These are phyloP conservation scores for Sporobolomyces roseus DNA, from an alignment of 768 basidiomycete genomes.

Conservation along the genomic window DNA sequence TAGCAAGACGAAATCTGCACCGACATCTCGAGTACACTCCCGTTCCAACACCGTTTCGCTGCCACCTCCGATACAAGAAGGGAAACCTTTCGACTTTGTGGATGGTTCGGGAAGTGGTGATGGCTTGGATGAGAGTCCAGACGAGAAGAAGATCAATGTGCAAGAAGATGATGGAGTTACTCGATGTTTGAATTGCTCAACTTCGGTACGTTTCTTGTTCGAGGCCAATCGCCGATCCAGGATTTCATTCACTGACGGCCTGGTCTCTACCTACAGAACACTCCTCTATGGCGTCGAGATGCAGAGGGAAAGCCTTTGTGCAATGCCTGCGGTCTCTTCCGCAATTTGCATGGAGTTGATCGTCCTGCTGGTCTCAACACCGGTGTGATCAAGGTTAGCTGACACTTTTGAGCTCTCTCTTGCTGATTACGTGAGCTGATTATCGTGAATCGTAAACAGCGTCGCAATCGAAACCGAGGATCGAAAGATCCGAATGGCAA, in stretches of 20 bases:
- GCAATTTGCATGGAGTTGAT: conserved; percentile 45
- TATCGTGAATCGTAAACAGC: conserved; percentile 5
- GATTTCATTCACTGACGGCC: neutral
- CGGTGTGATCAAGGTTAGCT: conserved; percentile 43
- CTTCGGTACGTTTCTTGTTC: conserved; percentile 30
- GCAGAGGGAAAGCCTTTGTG: conserved; percentile 44
- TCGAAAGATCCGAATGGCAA: conserved; percentile 32
- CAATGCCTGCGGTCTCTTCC: conserved; percentile 47
- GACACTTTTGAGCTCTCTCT: neutral
- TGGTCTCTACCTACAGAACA: conserved; percentile 33
- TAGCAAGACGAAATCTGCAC: conserved; percentile 21
- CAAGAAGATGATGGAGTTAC: conserved; percentile 19
- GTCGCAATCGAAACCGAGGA: conserved; percentile 38
- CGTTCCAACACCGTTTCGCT: conserved; percentile 39
- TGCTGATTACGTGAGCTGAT: neutral
- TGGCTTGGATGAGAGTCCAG: neutral
- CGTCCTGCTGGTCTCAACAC: conserved; percentile 44
- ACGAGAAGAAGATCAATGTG: conserved; percentile 12
- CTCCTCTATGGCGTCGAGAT: conserved; percentile 46
- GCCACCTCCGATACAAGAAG: conserved; percentile 28
- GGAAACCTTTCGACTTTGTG: conserved; percentile 22
- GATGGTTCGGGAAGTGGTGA: neutral
- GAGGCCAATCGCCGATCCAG: too few relatives aligned
- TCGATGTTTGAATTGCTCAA: conserved; percentile 44
- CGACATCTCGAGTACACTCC: conserved; percentile 10